Percentiles rank a stretch among this genome's conserved stretches.
Evolutionary conservation across 345 rosid genomes (phyloP).

Genomic region (Lenwebbia sp.): DNA sequence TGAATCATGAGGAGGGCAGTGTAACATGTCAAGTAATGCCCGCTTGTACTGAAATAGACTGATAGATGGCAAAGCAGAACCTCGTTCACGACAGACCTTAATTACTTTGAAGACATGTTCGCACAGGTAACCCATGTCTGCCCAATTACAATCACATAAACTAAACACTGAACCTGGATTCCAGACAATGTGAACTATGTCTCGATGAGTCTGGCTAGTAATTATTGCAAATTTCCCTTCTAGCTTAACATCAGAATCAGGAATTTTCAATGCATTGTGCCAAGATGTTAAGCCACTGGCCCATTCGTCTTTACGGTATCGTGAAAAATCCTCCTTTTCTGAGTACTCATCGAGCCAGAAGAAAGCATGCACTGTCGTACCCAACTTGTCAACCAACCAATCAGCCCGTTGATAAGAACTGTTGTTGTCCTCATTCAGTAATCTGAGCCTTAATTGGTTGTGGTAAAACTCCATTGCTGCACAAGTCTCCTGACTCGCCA

Average conservation of each 20-base stretch:
- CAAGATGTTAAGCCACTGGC: slow-evolving; percentile 76
- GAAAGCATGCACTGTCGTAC: slow-evolving; percentile 82
- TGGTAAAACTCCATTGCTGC: slow-evolving; percentile 94
- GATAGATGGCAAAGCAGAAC: slow-evolving; percentile 29
- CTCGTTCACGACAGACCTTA: slow-evolving; percentile 25
- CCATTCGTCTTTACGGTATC: slow-evolving; percentile 92
- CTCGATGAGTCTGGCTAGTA: slow-evolving; percentile 38
- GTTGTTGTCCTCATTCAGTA: slow-evolving; percentile 60
- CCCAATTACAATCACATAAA: slow-evolving; percentile 72
- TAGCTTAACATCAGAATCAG: slow-evolving; percentile 47
- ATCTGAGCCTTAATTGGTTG: slow-evolving; percentile 66
- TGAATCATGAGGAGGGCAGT: slow-evolving; percentile 57
- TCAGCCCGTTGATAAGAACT: slow-evolving; percentile 66
- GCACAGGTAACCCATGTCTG: slow-evolving; percentile 73
- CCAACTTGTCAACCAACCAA: slow-evolving; percentile 94
- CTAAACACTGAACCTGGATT: slow-evolving; percentile 79
- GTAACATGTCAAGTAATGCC: slow-evolving; percentile 52
- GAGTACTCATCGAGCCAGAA: slow-evolving; percentile 95
- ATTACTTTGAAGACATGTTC: slow-evolving; percentile 70
- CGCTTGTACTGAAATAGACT: slow-evolving; percentile 51
- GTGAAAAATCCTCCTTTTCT: slow-evolving; percentile 60
- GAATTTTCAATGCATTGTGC: slow-evolving; percentile 65
- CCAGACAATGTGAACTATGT: slow-evolving; percentile 47
- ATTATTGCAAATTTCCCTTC: slow-evolving; percentile 52
- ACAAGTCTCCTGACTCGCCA: slow-evolving; percentile 79